Conservation (phyloP, 2,329 filamentous ascomycete species). For the Emericellopsis cladophorae region DNA sequence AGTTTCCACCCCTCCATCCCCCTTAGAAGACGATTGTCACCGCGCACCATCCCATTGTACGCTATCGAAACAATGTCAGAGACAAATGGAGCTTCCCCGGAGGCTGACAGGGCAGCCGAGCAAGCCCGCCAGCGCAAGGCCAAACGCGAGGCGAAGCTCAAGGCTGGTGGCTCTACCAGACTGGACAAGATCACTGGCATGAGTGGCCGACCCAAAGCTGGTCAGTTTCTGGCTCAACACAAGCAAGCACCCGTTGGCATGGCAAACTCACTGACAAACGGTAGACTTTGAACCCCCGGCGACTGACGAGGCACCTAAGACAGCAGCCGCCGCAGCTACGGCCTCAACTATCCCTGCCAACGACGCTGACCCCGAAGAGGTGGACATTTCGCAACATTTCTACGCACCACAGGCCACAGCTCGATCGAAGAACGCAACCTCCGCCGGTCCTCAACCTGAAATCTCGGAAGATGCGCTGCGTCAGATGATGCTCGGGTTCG, state of each 20-base stretch:
- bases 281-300: constrained; percentile 2
- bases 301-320: constrained; percentile 7
- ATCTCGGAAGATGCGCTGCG: constrained; percentile 47
- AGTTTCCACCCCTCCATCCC: too few relatives aligned
- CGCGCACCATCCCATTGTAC: too few relatives aligned
- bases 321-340: constrained; percentile 12
- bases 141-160: constrained; percentile 67
- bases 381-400: constrained; percentile 67
- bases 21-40: too few relatives aligned
- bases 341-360: constrained; percentile 13
- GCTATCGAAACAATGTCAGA: constrained; percentile 23
- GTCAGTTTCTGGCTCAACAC: constrained; percentile 9
- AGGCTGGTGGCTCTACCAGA: constrained; percentile 54
- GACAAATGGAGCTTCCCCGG: constrained; percentile 31
- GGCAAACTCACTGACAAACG: background rate
- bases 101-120: constrained; percentile 40
- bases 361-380: constrained; percentile 56
- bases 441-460: constrained; percentile 15
- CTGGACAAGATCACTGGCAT: constrained; percentile 66
- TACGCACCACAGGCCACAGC: constrained; percentile 38
- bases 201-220: constrained; percentile 28
- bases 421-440: constrained; percentile 17
- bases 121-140: constrained; percentile 68
- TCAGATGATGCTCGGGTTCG: constrained; percentile 51
- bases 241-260: constrained; percentile 4